Conservation (phyloP, 2,329 filamentous ascomycete genomes). For the Didymella arachidicola region DNA sequence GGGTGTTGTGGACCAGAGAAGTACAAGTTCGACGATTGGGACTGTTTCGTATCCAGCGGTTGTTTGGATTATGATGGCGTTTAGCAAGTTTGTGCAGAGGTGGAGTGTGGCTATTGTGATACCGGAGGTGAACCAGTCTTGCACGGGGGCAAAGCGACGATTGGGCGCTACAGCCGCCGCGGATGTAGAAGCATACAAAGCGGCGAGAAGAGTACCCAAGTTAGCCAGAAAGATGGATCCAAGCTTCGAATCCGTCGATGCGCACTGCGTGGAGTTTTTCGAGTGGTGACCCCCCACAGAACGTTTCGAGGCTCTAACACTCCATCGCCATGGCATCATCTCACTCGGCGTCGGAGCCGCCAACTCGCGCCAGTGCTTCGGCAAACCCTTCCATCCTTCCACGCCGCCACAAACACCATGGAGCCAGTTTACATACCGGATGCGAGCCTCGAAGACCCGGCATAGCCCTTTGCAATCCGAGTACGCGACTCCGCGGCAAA, state of each 20-base stretch:
- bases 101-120: slow-evolving; percentile 32
- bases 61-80: slow-evolving; percentile 30
- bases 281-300: neutral
- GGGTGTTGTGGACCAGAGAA: slow-evolving; percentile 47
- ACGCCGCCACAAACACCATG: slow-evolving; percentile 40
- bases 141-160: neutral
- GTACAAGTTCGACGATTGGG: slow-evolving; percentile 32
- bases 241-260: slow-evolving; percentile 35
- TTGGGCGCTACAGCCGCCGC: neutral
- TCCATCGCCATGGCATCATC: slow-evolving; percentile 47
- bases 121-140: slow-evolving; percentile 31
- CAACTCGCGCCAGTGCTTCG: slow-evolving; percentile 40
- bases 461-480: slow-evolving; percentile 39
- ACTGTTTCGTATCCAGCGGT: slow-evolving; percentile 34
- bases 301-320: slow-evolving; percentile 24
- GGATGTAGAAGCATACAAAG: slow-evolving; percentile 10
- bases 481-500: slow-evolving; percentile 42
- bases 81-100: slow-evolving; percentile 34
- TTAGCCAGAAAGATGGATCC: slow-evolving; percentile 36
- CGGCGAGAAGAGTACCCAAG: slow-evolving; percentile 27
- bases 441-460: slow-evolving; percentile 43
- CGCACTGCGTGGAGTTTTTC: slow-evolving; percentile 22
- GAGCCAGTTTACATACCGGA: slow-evolving; percentile 45
- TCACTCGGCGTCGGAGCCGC: slow-evolving; percentile 33
- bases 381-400: slow-evolving; percentile 42